Evolutionary conservation across 2,329 filamentous ascomycete genomes (phyloP).

Genomic region (Alternaria incomplexa): DNA sequence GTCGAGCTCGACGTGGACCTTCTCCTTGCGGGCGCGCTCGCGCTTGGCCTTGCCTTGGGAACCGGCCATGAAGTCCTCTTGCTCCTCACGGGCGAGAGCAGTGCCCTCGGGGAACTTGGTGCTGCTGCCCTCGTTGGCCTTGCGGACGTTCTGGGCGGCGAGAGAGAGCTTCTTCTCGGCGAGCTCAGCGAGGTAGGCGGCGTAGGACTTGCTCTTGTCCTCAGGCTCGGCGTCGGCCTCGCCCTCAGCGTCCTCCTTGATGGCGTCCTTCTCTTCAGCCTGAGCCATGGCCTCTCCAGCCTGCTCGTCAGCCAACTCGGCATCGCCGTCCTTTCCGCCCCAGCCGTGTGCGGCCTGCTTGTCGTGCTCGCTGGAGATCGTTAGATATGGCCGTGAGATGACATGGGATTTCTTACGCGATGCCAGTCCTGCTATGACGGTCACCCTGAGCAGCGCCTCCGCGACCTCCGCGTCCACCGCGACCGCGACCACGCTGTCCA

Average conservation of each 20-base stretch:
- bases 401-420: constrained; percentile 57
- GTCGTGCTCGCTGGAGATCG: constrained; percentile 69
- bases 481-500: constrained; percentile 52
- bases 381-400: constrained; percentile 18
- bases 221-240: constrained; percentile 65
- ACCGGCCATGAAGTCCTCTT: constrained; percentile 76
- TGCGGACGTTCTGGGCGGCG: constrained; percentile 73
- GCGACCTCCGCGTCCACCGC: constrained; percentile 56
- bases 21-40: constrained; percentile 89
- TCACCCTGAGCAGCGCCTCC: constrained; percentile 60
- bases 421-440: constrained; percentile 67
- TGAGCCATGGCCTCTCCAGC: constrained; percentile 89
- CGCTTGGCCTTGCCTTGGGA: constrained; percentile 77
- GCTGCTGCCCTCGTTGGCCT: constrained; percentile 91
- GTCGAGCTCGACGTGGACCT: constrained; percentile 88
- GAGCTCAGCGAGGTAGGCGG: constrained; percentile 81
- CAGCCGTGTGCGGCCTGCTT: constrained; percentile 90
- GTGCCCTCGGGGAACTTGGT: constrained; percentile 95
- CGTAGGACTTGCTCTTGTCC: constrained; percentile 89
- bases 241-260: constrained; percentile 45
- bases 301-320: constrained; percentile 89
- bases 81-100: constrained; percentile 62
- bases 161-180: constrained; percentile 79
- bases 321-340: constrained; percentile 81
- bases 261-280: constrained; percentile 75